Evolutionary conservation across 768 basidiomycete species (phyloP).

Genomic region (Dioszegia aurantiaca): DNA sequence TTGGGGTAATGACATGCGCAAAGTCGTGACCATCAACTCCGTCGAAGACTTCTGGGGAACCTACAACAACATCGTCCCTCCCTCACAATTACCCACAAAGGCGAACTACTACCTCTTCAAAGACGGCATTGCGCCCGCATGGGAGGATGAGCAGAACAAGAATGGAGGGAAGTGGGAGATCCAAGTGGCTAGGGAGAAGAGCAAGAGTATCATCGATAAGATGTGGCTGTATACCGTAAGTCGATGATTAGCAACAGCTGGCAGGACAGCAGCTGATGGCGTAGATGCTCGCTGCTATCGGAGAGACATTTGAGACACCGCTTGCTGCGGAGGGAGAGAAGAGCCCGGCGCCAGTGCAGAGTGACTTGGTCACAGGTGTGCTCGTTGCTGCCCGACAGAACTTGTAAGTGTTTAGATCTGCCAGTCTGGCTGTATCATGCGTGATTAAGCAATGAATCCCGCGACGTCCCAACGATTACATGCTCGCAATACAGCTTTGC

Average conservation of each 20-base stretch:
- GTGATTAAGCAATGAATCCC: too few relatives aligned
- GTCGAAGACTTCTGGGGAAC: constrained; percentile 99
- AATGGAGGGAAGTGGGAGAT: constrained; percentile 98
- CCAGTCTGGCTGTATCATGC: too few relatives aligned
- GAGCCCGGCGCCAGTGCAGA: constrained; percentile 53
- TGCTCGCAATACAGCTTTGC: too few relatives aligned
- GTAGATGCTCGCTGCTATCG: constrained; percentile 98
- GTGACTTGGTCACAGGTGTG: constrained; percentile 72
- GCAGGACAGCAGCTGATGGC: background rate
- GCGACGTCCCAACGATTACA: too few relatives aligned
- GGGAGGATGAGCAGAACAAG: constrained; percentile 97
- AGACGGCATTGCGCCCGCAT: constrained; percentile 93
- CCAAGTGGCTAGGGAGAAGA: constrained; percentile 94
- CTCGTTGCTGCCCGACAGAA: constrained; percentile 85
- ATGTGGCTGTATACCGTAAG: constrained; percentile 97
- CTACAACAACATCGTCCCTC: constrained; percentile 96
- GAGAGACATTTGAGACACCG: constrained; percentile 94
- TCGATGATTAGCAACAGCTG: constrained; percentile 3
- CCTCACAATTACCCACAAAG: constrained; percentile 86
- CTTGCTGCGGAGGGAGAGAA: constrained; percentile 52
- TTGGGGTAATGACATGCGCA: constrained; percentile 99
- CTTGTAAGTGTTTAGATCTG: too few relatives aligned
- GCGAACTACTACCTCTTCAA: constrained; percentile 99
- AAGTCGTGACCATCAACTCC: constrained; percentile 89
- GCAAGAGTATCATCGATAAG: constrained; percentile 73